phyloP scores from a whole-genome alignment of 2,329 filamentous ascomycete genomes.

The Magnaporthales sp. region DNA sequence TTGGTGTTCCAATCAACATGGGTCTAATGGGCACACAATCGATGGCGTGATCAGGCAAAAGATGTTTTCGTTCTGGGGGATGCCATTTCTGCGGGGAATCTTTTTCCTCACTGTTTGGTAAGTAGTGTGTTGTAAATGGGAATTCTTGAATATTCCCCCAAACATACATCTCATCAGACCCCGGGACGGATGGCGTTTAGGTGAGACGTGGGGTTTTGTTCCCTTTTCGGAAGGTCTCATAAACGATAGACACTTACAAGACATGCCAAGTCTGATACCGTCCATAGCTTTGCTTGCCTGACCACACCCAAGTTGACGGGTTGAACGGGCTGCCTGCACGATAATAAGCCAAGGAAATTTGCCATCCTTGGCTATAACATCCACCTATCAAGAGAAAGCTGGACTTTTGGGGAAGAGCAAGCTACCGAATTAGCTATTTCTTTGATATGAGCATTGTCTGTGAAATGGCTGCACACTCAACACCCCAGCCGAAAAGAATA shows the following conservation, averaged over 20 bases:
- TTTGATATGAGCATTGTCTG: too few relatives aligned
- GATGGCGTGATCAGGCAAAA: not conserved
- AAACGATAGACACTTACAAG: not conserved
- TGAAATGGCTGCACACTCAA: not conserved
- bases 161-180: not conserved
- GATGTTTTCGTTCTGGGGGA: not conserved
- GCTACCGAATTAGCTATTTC: not conserved
- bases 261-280: not conserved
- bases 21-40: not conserved
- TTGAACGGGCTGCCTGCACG: not conserved
- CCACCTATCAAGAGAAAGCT: not conserved
- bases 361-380: not conserved
- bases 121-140: not conserved
- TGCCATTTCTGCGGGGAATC: not conserved
- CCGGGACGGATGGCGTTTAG: not conserved
- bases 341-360: not conserved
- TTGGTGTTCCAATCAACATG: not conserved
- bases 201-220: not conserved
- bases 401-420: not conserved
- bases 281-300: not conserved
- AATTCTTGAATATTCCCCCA: too few relatives aligned
- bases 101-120: not conserved
- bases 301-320: not conserved
- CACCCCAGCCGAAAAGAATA: not conserved
- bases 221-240: not conserved